Evolutionary conservation across 2,329 filamentous ascomycete genomes (phyloP), one percentile per base, ranked within the genome.

Genomic region (Mycosphaerelloides madeirae): DNA sequence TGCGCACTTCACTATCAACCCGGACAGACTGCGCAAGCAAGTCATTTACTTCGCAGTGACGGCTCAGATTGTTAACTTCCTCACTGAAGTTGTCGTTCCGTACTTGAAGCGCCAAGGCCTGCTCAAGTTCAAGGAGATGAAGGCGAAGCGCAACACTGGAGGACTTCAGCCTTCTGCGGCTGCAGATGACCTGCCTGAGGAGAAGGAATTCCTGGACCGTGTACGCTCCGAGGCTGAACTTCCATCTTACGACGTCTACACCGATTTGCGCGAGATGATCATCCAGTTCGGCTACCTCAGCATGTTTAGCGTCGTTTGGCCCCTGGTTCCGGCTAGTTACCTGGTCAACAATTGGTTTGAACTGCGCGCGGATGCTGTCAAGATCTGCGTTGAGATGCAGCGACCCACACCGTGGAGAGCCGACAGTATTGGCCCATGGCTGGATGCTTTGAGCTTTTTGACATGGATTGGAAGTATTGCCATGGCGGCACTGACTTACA

Each of bases 41-140:
- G 87, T 96, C 64, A 93, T 96, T 52, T 97, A 95, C 69, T 93
- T 95, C 52, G 95, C 91, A 0, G 87, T 97, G 25, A 96, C 91
- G 0, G 91, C 89, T 0, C 91, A 96, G 62, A 78, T 96, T 29
- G 84, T 98, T 57, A 93, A 86, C 62, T 84, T 96, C 42, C 81
- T 78, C 11, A 81, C 91, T 49, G 93, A 98, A 65, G 79, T 89
- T 4, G 71, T 96, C 29, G 79, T 96, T 1, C 93, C 93, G 0
- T 89, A 87, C 55, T 68, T 87, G 40, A 96, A 95, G 68, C 83
- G 87, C 49, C 81, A 81, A 57, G 80, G 83, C 1, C 83, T 85
- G 62, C 77, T 80, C 57, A 91, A 90, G 59, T 88, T 87, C 61
- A 87, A 89, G 65, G 75, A 88, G 54, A 80, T 87, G 43, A 79